phyloP scores from a whole-genome alignment of 441 rosid genomes.

The Erysimum cheiri region DNA sequence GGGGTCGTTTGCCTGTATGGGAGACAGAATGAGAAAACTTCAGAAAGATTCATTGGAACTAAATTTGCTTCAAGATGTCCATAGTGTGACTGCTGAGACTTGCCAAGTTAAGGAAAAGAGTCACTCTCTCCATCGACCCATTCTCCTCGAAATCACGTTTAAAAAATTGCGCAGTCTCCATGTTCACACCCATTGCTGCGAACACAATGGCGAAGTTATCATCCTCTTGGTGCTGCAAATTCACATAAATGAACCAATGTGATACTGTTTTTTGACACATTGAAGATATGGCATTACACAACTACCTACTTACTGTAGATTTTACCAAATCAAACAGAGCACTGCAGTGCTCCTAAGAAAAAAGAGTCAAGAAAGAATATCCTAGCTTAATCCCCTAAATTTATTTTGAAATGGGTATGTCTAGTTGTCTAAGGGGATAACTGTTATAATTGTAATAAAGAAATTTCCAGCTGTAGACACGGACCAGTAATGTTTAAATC shows the following conservation, averaged over 20 bases:
- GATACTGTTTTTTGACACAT: slow-evolving; percentile 6
- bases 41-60: background rate
- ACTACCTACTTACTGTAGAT: background rate
- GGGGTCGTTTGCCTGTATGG: slow-evolving; percentile 93
- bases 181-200: slow-evolving; percentile 60
- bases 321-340: slow-evolving; percentile 13
- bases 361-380: background rate
- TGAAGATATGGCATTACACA: slow-evolving; percentile 12
- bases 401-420: slow-evolving; percentile 7
- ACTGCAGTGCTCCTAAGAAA: background rate
- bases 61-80: background rate
- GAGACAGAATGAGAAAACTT: slow-evolving; percentile 21
- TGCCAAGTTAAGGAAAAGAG: slow-evolving; percentile 44
- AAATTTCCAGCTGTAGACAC: slow-evolving; percentile 12
- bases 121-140: slow-evolving; percentile 97
- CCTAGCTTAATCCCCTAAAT: background rate
- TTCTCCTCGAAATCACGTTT: slow-evolving; percentile 98
- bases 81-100: slow-evolving; percentile 14
- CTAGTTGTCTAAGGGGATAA: background rate
- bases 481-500: background rate
- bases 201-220: slow-evolving; percentile 46
- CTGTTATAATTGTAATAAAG: background rate
- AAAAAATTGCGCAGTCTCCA: slow-evolving; percentile 97
- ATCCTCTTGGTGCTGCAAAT: slow-evolving; percentile 43
- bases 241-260: slow-evolving; percentile 25